These are phyloP conservation scores for Paecilomyces sp. DNA, from an alignment of 2,329 filamentous ascomycete genomes.

Conservation along the genomic window DNA sequence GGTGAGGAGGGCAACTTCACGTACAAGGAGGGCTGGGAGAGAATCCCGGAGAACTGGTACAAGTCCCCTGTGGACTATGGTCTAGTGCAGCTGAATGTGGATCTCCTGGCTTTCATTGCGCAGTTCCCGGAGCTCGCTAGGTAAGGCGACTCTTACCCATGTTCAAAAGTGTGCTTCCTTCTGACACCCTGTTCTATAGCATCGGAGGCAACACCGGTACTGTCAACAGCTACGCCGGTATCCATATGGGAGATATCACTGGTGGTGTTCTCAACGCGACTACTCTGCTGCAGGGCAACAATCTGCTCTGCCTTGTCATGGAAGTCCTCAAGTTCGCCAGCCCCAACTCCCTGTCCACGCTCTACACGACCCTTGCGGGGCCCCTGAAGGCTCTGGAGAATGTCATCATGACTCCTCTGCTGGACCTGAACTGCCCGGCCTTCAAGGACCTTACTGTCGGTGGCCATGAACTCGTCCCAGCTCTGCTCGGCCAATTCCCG, in stretches of 20 bases:
- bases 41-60: constrained; percentile 50
- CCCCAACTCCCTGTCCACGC: constrained; percentile 21
- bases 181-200: constrained; percentile 12
- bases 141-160: constrained; percentile 8
- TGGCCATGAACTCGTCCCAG: constrained; percentile 23
- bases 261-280: constrained; percentile 31
- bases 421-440: constrained; percentile 23
- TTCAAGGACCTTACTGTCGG: constrained; percentile 23
- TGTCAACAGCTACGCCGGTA: constrained; percentile 45
- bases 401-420: constrained; percentile 18
- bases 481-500: constrained; percentile 19
- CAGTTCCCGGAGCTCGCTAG: constrained; percentile 37
- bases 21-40: constrained; percentile 44
- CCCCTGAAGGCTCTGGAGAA: constrained; percentile 22
- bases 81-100: constrained; percentile 36
- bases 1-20: constrained; percentile 34
- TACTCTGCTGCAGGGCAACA: constrained; percentile 32
- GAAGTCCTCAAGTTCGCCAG: constrained; percentile 25
- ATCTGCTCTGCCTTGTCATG: constrained; percentile 32
- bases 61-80: constrained; percentile 40
- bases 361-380: constrained; percentile 21
- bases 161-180: neutral
- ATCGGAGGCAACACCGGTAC: constrained; percentile 49
- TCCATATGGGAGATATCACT: constrained; percentile 38
- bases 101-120: constrained; percentile 30